Evolutionary conservation across 768 basidiomycete species (phyloP), one percentile per base, ranked within the genome.

Genomic region (Lenzites betulinus): DNA sequence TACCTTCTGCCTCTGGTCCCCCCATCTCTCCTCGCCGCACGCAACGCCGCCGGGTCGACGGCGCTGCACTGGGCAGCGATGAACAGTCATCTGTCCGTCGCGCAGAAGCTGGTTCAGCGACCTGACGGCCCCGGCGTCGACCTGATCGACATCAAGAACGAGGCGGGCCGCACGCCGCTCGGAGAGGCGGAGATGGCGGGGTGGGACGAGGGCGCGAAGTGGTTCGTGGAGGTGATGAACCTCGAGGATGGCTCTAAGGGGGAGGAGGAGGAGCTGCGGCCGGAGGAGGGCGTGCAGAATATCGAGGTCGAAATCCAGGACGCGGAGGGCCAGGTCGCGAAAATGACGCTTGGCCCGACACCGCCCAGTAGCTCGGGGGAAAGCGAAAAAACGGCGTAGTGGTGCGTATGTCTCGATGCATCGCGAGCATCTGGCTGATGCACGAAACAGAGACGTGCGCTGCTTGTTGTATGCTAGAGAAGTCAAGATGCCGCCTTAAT

Each of bases 61-160:
- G 82, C 95, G 7, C 75, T 97, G 7, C 95, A 98, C 69, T 97
- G 95, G 95, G 94, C 95, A 0, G 85, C 90, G 2, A 73, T 94
- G 41, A 98, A 97, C 72, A 77, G 81, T 2, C 95, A 95, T 66
- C 82, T 96, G 3, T 70, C 74, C 7, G 70, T 86, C 48, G 79
- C 82, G 1, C 80, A 87, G 70, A 78, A 76, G 36, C 82, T 93
- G 30, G 83, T 93, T 12, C 73, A 78, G 52, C 81, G 79, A 64
- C 75, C 81, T 0, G 67, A 65, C 22, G 88, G 88, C 0, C 86
- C 87, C 1, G 86, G 93, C 1, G 71, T 81, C 26, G 80, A 81
- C 68, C 74, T 88, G 64, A 93, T 93, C 67, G 93, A 89, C 71
- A 81, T 86, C 60, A 90, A 86, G 75, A 95, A 92, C 66, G 66